Percentiles rank a stretch among this genome's conserved stretches.
Evolutionary conservation across 768 basidiomycete genomes (phyloP).

Genomic region (Pleurotus salmoneostramineus): DNA sequence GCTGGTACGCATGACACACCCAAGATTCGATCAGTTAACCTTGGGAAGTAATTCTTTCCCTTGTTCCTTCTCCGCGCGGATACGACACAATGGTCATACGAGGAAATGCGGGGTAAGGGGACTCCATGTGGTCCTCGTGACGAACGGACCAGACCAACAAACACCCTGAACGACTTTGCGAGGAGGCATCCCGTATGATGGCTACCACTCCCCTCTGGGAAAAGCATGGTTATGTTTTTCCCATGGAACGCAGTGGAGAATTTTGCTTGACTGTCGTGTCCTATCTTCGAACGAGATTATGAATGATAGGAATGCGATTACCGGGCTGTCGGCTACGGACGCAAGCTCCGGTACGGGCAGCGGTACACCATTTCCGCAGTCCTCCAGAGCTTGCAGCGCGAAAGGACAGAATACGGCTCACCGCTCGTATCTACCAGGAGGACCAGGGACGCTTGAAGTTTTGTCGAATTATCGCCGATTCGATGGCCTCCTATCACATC

Average conservation of each 20-base stretch:
- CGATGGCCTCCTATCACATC: too few species aligned
- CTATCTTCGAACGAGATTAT: neutral
- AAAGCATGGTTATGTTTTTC: too few species aligned
- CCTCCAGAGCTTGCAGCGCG: neutral
- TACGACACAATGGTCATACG: neutral
- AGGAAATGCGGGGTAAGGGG: constrained; percentile 6
- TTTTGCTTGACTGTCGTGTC: neutral
- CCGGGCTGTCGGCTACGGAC: neutral
- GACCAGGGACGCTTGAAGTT: too few species aligned
- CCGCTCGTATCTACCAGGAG: too few species aligned
- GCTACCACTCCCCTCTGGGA: too few species aligned
- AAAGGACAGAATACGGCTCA: neutral
- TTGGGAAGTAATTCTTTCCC: neutral
- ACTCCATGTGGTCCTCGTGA: constrained; percentile 2
- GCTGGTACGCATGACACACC: constrained; percentile 6
- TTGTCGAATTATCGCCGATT: too few species aligned
- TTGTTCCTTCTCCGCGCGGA: constrained; percentile 2
- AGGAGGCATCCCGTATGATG: too few species aligned
- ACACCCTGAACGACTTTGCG: neutral
- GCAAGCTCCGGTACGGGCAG: neutral
- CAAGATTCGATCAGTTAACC: neutral
- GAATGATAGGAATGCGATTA: neutral
- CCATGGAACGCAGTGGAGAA: neutral
- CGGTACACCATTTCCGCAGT: neutral
- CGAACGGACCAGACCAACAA: neutral